These are phyloP conservation scores for Hymenoscyphus scutula DNA, from an alignment of 2,329 filamentous ascomycete genomes.

Conservation along the genomic window DNA sequence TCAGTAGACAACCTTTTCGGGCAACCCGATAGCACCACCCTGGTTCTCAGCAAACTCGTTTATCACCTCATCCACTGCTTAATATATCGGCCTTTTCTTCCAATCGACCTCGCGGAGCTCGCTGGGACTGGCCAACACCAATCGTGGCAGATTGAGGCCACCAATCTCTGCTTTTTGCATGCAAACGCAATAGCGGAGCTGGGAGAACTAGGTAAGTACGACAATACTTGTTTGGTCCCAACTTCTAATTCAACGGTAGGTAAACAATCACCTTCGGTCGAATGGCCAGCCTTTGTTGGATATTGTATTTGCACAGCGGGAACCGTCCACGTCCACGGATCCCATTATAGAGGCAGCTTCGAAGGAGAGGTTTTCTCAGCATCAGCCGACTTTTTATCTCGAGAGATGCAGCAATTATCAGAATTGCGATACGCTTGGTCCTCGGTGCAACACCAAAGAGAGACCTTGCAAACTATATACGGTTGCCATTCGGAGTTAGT, in stretches of 20 bases:
- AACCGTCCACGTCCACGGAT: conserved; percentile 83
- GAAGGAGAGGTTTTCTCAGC: conserved; percentile 51
- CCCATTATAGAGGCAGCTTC: conserved; percentile 61
- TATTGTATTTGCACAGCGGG: conserved; percentile 85
- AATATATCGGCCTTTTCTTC: conserved; percentile 82
- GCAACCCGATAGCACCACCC: conserved; percentile 72
- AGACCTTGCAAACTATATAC: conserved; percentile 75
- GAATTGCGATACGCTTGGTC: conserved; percentile 76
- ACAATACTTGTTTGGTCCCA: neutral
- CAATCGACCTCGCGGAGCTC: conserved; percentile 78
- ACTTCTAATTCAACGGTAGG: conserved; percentile 16
- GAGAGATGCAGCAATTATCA: conserved; percentile 76
- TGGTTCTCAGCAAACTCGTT: conserved; percentile 80
- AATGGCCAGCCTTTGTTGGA: conserved; percentile 84
- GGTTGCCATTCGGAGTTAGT: conserved; percentile 79
- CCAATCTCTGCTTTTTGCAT: conserved; percentile 81
- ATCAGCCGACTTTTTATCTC: conserved; percentile 67
- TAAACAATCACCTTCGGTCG: conserved; percentile 68
- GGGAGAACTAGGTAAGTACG: conserved; percentile 63
- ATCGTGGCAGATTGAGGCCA: conserved; percentile 90
- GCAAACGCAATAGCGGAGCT: conserved; percentile 85
- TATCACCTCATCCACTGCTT: conserved; percentile 86
- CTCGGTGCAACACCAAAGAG: conserved; percentile 74
- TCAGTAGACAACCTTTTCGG: conserved; percentile 73
- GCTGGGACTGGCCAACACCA: conserved; percentile 80